Conservation (phyloP, 441 rosid species). For the Flueggea neowawraea region DNA sequence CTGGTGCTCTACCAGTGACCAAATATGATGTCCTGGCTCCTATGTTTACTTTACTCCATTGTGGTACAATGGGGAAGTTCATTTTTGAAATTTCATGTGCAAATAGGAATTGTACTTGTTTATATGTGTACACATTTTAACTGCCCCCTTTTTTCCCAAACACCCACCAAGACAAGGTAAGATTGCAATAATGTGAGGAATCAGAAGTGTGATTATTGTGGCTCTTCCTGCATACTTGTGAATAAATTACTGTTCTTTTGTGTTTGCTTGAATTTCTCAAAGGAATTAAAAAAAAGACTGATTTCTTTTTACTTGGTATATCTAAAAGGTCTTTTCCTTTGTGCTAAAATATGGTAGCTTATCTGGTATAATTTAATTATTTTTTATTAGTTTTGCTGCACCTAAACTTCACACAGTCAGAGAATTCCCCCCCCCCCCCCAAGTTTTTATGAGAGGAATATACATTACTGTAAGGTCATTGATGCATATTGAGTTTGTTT, state of each 20-base stretch:
- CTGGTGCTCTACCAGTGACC: too few relatives aligned
- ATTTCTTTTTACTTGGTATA: not conserved
- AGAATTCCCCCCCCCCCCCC: not conserved
- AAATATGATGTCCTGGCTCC: too few relatives aligned
- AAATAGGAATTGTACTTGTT: too few relatives aligned
- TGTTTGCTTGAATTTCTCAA: too few relatives aligned
- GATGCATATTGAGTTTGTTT: not conserved
- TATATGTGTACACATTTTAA: not conserved
- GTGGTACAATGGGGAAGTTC: too few relatives aligned
- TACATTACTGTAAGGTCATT: not conserved
- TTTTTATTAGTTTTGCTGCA: too few relatives aligned
- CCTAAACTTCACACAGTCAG: too few relatives aligned
- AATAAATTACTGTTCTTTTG: not conserved
- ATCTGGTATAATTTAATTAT: too few relatives aligned
- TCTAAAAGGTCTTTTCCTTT: not conserved
- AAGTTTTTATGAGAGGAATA: not conserved
- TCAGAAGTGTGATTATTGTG: not conserved
- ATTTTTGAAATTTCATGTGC: not conserved
- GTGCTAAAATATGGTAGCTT: too few relatives aligned
- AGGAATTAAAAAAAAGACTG: too few relatives aligned
- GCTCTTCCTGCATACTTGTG: not conserved
- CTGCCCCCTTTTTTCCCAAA: not conserved
- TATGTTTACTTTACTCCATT: too few relatives aligned
- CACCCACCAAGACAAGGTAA: too few relatives aligned
- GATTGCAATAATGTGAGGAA: not conserved